phyloP scores from a whole-genome alignment of 2,329 filamentous ascomycete species.

The Xylariaceae sp. region DNA sequence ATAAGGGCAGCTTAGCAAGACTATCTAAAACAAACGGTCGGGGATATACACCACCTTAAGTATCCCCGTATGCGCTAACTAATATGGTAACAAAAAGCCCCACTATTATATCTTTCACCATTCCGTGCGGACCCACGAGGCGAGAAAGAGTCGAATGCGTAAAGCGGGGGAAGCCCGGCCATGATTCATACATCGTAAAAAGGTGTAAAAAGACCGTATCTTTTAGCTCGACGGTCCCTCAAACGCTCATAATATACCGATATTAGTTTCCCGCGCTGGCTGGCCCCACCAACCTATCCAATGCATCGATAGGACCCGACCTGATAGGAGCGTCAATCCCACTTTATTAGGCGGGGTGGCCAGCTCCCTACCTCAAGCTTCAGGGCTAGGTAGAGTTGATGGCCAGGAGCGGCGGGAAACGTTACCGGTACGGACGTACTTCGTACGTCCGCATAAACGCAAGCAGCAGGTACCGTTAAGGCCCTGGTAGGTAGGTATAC shows the following conservation, averaged over 20 bases:
- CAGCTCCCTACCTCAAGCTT: too few species aligned
- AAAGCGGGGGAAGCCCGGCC: constrained; percentile 4
- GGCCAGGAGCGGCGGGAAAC: too few species aligned
- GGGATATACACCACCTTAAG: not conserved
- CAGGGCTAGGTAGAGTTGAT: too few species aligned
- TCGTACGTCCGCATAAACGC: too few species aligned
- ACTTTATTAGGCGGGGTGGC: too few species aligned
- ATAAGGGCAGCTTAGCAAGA: too few species aligned
- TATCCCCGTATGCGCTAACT: not conserved
- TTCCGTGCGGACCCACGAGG: constrained; percentile 1
- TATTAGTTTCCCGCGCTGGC: not conserved
- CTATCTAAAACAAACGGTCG: constrained; percentile 2
- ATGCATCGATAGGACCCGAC: too few species aligned
- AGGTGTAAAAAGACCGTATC: constrained; percentile 7
- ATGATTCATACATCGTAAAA: not conserved
- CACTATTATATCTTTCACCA: constrained; percentile 4
- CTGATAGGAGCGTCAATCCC: too few species aligned
- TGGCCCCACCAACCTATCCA: too few species aligned
- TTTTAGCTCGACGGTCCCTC: constrained; percentile 1
- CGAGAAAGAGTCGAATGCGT: constrained; percentile 1
- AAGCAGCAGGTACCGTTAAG: too few species aligned
- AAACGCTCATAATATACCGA: not conserved
- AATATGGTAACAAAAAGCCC: not conserved
- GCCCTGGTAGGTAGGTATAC: too few species aligned
- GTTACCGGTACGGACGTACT: too few species aligned